Evolutionary conservation across 192 early-diverging fungal species (phyloP).

Genomic region (Martensiomyces pterosporus): DNA sequence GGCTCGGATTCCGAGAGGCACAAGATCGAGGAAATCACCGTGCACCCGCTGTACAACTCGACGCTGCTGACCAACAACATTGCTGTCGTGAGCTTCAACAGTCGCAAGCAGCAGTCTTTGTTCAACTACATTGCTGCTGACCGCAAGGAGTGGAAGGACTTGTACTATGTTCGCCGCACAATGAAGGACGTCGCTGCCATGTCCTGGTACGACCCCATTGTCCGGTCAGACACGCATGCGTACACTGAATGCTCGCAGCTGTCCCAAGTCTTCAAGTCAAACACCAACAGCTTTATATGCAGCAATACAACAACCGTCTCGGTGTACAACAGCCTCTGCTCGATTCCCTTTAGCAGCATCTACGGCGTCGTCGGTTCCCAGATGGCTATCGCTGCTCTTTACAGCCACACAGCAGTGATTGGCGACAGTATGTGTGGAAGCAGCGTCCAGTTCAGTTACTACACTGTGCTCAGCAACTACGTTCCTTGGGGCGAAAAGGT

Average conservation of each 20-base stretch:
- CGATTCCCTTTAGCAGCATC: no score
- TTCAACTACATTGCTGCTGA: constrained; percentile 10
- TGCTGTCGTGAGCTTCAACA: constrained; percentile 19
- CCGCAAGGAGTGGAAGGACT: constrained; percentile 2
- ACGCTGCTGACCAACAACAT: constrained; percentile 29
- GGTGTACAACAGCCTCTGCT: no score
- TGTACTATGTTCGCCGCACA: constrained; percentile 12
- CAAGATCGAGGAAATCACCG: constrained; percentile 7
- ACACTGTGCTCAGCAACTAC: no score
- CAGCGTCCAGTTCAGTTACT: no score
- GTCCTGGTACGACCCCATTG: constrained; percentile 13
- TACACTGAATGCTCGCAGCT: constrained; percentile 8
- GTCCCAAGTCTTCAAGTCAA: constrained; percentile 18
- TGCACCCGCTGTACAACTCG: constrained; percentile 21
- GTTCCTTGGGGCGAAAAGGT: no score
- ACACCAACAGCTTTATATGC: constrained; percentile 12
- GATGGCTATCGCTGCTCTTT: no score
- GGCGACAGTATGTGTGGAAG: no score
- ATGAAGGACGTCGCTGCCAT: constrained; percentile 5
- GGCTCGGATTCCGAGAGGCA: not conserved
- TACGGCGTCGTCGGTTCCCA: no score
- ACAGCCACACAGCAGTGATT: no score
- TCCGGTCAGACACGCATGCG: not conserved
- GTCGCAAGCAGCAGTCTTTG: constrained; percentile 5
- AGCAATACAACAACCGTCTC: not conserved